phyloP scores from a whole-genome alignment of 176 grass and related monocot species.

The Thinopyrum elongatum region DNA sequence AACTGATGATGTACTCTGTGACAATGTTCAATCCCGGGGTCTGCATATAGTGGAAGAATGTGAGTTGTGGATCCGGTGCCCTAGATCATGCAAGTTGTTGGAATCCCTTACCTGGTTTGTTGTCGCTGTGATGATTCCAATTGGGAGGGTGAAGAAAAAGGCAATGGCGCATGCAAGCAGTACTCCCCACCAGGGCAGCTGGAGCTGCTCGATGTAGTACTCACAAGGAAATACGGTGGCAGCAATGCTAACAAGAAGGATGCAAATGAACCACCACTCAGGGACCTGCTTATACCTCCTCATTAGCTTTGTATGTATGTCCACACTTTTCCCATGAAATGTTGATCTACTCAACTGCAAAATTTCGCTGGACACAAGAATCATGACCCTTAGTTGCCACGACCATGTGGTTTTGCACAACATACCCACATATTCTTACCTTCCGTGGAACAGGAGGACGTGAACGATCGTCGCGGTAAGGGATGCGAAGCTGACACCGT shows the following conservation, averaged over 20 bases:
- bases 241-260: conserved; percentile 56
- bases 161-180: conserved; percentile 74
- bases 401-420: not conserved
- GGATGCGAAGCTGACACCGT: conserved; percentile 80
- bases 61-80: not conserved
- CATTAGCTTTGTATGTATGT: conserved; percentile 86
- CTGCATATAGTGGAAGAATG: conserved; percentile 20
- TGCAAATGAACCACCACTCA: conserved; percentile 84
- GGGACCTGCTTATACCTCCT: conserved; percentile 78
- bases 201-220: conserved; percentile 1
- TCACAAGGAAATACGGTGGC: conserved; percentile 68
- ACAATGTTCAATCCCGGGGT: conserved; percentile 88
- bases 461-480: conserved; percentile 75
- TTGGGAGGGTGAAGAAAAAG: conserved; percentile 83
- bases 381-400: not conserved
- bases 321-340: conserved; percentile 56
- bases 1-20: conserved; percentile 94
- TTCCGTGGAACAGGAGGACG: conserved; percentile 86
- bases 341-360: conserved; percentile 80
- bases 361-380: conserved; percentile 54
- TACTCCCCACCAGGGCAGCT: conserved; percentile 53
- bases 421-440: conserved; percentile 29
- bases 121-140: conserved; percentile 89
- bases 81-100: not conserved
- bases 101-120: conserved; percentile 63